Evolutionary conservation across 805 yeast species (phyloP), one percentile per base, ranked within the genome.

Genomic region (Saturnispora diversa): DNA sequence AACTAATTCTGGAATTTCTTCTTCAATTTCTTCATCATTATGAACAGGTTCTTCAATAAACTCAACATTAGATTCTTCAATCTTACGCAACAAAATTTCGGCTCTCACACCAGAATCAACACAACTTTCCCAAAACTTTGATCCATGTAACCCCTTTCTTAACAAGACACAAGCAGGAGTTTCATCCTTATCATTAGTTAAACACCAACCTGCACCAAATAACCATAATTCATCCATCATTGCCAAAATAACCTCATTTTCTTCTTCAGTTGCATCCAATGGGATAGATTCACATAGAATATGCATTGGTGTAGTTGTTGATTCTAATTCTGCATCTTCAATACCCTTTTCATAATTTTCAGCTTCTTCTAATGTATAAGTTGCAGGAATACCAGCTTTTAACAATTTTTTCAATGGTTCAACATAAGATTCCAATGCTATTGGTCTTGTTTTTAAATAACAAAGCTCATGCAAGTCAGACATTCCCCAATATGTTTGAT

Each of bases 121-220:
- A 28, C 83, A 62, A 19, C 62, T 62, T 5, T 65, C 56, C 56
- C 75, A 72, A n/a, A 67, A 62, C 3, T 53, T 50, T 1, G 66
- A 48, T 1, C 60, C 51, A 51, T 58, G 50, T 65, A 59, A 46
- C 2, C 70, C 71, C 37, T 82, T 64, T 35, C 76, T 72, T 27
- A 70, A 59, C 19, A 88, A 66, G 6, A 87, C 70, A 59, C 94
- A 88, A 2, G 95, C 97, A 0, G 96, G 86, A 0, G 96, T 84
- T 46, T 79, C 78, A 49, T 75, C 69, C 39, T 79, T 73, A 44
- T 67, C 71, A 56, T 87, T 94, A 2, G 77, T 65, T 50, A 84
- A 68, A 59, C 82, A 80, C 97, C 97, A 88, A 8, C 94, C 94
- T 0, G 95, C 95, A 22, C 97, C 97, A 56, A 77, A 81, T 53